Evolutionary conservation across 2,329 filamentous ascomycete genomes (phyloP).

Genomic region (Talaromyces sp.): DNA sequence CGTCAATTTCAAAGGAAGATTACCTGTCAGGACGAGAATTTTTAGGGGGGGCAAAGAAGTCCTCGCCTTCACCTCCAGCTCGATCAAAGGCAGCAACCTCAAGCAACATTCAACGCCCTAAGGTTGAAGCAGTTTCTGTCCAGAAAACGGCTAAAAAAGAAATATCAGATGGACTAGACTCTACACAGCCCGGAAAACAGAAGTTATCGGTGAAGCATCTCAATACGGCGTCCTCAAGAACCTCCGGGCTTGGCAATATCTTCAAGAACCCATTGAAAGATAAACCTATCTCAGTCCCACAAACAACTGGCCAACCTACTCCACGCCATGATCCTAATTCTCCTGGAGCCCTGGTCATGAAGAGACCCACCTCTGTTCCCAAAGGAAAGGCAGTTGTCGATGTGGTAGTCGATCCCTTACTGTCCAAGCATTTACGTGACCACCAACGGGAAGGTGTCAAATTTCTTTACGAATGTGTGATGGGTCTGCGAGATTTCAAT

Average conservation of each 20-base stretch:
- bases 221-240: conserved; percentile 33
- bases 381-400: conserved; percentile 64
- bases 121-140: not conserved
- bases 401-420: conserved; percentile 65
- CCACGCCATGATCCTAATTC: conserved; percentile 62
- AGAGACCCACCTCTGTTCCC: conserved; percentile 50
- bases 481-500: conserved; percentile 63
- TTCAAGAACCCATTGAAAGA: conserved; percentile 61
- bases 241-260: conserved; percentile 36
- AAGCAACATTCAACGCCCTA: not conserved
- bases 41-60: conserved; percentile 20
- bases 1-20: conserved; percentile 55
- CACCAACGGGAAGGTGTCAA: conserved; percentile 66
- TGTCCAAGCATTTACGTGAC: conserved; percentile 58
- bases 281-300: conserved; percentile 46
- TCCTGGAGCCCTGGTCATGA: conserved; percentile 62
- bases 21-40: conserved; percentile 40
- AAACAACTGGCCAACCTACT: conserved; percentile 42
- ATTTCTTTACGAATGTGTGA: conserved; percentile 71
- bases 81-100: not conserved
- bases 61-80: conserved; percentile 12
- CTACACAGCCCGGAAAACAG: conserved; percentile 20
- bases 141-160: not conserved
- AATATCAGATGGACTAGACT: conserved; percentile 18
- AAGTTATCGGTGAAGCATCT: conserved; percentile 29